Evolutionary conservation across 2,329 filamentous ascomycete genomes (phyloP), one percentile per base, ranked within the genome.

Genomic region (Scedosporium minutisporum): DNA sequence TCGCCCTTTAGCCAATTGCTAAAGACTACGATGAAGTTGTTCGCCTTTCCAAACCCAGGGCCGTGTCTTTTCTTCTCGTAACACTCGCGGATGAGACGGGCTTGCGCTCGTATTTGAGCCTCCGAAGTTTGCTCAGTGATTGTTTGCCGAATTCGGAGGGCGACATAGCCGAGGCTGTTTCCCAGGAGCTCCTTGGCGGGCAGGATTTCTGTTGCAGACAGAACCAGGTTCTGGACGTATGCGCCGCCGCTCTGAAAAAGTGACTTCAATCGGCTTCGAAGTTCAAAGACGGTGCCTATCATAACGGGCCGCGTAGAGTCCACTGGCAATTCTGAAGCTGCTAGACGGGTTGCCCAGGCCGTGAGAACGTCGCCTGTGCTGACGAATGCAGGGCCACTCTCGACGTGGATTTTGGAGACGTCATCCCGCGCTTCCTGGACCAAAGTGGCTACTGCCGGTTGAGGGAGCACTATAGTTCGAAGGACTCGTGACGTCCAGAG

Each of bases 1-100:
- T 57, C 46, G 10, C 42, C 64, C 61, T 64, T 65, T 7, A 57
- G 55, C 66, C 66, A 67, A 62, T 66, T 68, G 12, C 62, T 63
- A 21, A 65, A 62, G 4, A 51, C 21, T 9, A 65, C 27, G 16
- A 66, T 23, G 2, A 64, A 41, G 21, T 57, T 57, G 44, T 58
- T 60, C 6, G 64, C n/a, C 4, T 61, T 61, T 7, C 58, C 65
- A 23, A 63, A 64, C 1, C 64, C 41, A 2, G 57, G 38, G 18
- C 57, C 57, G 38, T 58, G 27, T 12, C 57, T 27, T 21, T 18
- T 58, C 21, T 38, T 58, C 38, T 33, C 25, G 57, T 41, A 42
- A 6, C 14, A n/a, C n/a, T 41, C 16, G 57, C 57, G 57, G 29
- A 33, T n/a, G 57, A 58, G 29, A n/a, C 57, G 57, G 14, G 27